Evolutionary conservation across 2,329 filamentous ascomycete genomes (phyloP).

Genomic region (Emergomyces orientalis): DNA sequence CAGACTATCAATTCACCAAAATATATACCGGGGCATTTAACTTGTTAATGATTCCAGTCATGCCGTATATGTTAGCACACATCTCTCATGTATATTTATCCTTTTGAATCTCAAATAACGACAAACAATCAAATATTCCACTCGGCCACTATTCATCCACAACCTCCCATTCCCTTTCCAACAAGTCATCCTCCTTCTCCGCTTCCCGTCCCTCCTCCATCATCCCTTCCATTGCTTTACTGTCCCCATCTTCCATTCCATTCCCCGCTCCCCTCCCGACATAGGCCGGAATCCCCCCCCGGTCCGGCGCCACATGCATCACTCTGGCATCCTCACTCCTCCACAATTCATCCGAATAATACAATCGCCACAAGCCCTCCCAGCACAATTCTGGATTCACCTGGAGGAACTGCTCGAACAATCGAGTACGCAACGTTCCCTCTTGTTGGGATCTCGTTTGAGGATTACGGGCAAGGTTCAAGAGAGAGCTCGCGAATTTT

Average conservation of each 20-base stretch:
- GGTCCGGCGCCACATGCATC: slow-evolving; percentile 21
- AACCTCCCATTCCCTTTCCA: background rate
- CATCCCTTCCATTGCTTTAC: background rate
- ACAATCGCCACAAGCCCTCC: slow-evolving; percentile 21
- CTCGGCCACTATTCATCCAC: background rate
- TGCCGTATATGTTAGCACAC: too few relatives aligned
- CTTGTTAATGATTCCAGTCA: too few relatives aligned
- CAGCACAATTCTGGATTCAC: slow-evolving; percentile 19
- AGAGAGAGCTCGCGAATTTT: background rate
- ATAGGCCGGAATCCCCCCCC: slow-evolving; percentile 7
- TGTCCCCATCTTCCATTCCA: background rate
- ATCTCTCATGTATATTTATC: background rate
- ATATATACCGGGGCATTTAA: background rate
- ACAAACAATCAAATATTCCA: background rate
- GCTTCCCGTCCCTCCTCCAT: background rate
- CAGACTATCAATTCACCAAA: too few relatives aligned
- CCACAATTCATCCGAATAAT: slow-evolving; percentile 21
- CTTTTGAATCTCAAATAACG: too few relatives aligned
- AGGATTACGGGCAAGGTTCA: too few relatives aligned
- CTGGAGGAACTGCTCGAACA: slow-evolving; percentile 20
- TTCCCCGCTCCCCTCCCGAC: too few relatives aligned
- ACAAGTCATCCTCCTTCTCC: background rate
- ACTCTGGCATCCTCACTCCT: slow-evolving; percentile 20
- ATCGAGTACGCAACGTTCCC: background rate
- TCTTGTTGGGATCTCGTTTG: background rate